These are phyloP conservation scores for Salix suchowensis DNA, from an alignment of 345 rosid genomes.

Conservation along the genomic window DNA sequence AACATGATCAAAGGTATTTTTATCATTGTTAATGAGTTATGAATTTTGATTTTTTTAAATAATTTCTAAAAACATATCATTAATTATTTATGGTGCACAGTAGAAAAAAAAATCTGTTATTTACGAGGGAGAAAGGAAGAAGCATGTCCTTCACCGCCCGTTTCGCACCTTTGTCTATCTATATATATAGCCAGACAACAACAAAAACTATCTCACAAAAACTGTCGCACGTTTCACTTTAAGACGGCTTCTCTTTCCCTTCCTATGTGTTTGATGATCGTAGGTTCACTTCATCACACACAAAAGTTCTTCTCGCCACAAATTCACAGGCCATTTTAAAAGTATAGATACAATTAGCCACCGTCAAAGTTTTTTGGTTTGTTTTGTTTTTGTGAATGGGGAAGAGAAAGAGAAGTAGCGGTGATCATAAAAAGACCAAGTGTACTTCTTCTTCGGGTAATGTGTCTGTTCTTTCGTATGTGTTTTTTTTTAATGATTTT, in stretches of 20 bases:
- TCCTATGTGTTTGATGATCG: neutral
- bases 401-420: constrained; percentile 35
- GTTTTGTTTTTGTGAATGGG: constrained; percentile 26
- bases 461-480: neutral
- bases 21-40: too few species aligned
- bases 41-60: too few species aligned
- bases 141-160: neutral
- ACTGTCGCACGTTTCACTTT: neutral
- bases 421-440: constrained; percentile 6
- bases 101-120: too few species aligned
- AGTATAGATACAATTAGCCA: neutral
- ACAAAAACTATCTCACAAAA: neutral
- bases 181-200: neutral
- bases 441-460: constrained; percentile 42
- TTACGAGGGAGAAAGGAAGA: neutral
- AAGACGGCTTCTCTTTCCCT: neutral
- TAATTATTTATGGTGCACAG: too few species aligned
- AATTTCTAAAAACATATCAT: too few species aligned
- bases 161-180: neutral
- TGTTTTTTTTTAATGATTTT: neutral
- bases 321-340: neutral
- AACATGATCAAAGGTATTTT: too few species aligned
- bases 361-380: neutral
- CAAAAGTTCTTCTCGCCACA: neutral
- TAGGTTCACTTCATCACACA: neutral